Conservation (phyloP, 2,329 filamentous ascomycete species). For the Tricladium varicosporioides region DNA sequence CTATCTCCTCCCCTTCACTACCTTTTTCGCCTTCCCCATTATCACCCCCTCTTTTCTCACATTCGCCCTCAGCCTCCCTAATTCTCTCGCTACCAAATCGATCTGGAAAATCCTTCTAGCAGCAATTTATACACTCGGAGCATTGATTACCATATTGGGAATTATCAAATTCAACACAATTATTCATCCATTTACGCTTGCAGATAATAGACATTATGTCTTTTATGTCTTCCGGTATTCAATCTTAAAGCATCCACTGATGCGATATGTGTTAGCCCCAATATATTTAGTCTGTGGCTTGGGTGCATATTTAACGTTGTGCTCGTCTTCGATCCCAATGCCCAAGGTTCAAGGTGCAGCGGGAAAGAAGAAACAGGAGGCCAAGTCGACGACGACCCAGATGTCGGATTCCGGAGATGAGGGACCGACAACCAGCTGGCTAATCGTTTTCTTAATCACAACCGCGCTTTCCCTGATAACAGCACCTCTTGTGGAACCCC, state of each 20-base stretch:
- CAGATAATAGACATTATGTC: conserved; percentile 95
- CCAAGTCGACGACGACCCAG: neutral
- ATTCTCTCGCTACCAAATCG: conserved; percentile 30
- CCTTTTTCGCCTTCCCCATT: conserved; percentile 86
- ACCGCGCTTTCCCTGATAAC: conserved; percentile 79
- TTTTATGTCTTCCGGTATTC: conserved; percentile 93
- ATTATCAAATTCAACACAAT: conserved; percentile 83
- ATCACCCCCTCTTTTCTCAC: conserved; percentile 50
- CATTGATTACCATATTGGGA: conserved; percentile 34
- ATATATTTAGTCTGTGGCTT: conserved; percentile 71
- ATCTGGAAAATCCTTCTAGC: conserved; percentile 13
- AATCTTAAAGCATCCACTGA: conserved; percentile 60
- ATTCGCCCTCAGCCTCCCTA: conserved; percentile 32
- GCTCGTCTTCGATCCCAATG: conserved; percentile 41
- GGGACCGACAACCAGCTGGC: conserved; percentile 46
- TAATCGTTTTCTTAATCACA: conserved; percentile 60
- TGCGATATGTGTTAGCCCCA: conserved; percentile 66
- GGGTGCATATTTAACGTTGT: conserved; percentile 63
- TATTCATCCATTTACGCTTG: conserved; percentile 91
- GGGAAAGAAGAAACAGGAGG: conserved; percentile 1
- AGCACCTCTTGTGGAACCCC: conserved; percentile 88
- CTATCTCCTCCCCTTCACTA: conserved; percentile 88
- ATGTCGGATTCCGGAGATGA: neutral
- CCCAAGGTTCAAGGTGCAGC: conserved; percentile 11
- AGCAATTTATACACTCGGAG: neutral